Base-by-base conservation (phyloP, 352 stramenopile genomes). In the Phytophthora pinifolia region DNA sequence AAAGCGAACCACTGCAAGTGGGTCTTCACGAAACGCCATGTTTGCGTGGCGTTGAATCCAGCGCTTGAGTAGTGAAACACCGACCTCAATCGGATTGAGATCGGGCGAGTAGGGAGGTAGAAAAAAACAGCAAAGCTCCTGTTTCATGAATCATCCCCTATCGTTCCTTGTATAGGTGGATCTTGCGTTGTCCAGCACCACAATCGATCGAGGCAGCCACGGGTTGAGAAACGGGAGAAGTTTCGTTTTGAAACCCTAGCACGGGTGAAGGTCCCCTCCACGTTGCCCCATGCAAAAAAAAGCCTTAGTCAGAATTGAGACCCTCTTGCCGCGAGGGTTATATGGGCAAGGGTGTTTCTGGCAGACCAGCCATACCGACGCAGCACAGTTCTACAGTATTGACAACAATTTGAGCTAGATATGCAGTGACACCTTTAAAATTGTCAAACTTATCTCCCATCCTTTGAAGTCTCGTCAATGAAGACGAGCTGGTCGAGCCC, bases 131-230 rank as follows among this genome's bases (percentile, higher is more conserved):
- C 2, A 57, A 15, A n/a, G 30, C 31, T 7, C 45, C 32, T 6
- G 30, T 39, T 6, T 20, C 29, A 39, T 52, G 45, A n/a, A 52
- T 31, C 5, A 52, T 9, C 6, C 29, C 31, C 31, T 52, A n/a
- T 1, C 43, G 13, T 15, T 54, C 20, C 25, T 18, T 9, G n/a
- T 39, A 39, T 52, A 67, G 64, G 15, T 64, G 62, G 22, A 67
- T 3, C 59, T 59, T 12, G 52, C 62, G 35, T 67, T 64, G 53
- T 72, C 52, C 1, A 72, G 12, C 6, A 67, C 35, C 12, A 62
- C 54, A 44, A 67, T 67, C 7, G 54, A 72, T 8, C 42, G 45
- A 1, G 57, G 27, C 17, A 48, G 53, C 52, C 57, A 67, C 9
- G 57, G 57, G 37, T 72, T 72, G 14, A 70, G 51, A 13, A 54